phyloP scores from a whole-genome alignment of 1,284 basidiomycete genomes.

The Pholiota adiposa region DNA sequence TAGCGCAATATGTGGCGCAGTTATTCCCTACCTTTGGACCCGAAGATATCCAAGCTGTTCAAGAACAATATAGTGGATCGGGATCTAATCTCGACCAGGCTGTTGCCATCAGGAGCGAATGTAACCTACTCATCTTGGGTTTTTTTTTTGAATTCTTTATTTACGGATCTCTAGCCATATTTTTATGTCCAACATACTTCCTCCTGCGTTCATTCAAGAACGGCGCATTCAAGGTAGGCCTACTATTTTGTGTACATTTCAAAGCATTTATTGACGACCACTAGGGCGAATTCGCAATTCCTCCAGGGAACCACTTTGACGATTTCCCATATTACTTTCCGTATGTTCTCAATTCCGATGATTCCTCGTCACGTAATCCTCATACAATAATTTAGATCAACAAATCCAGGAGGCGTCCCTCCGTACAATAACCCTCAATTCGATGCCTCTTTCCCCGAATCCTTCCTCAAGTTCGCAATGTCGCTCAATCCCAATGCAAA shows the following conservation, averaged over 20 bases:
- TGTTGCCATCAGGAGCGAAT: constrained; percentile 45
- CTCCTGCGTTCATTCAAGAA: constrained; percentile 31
- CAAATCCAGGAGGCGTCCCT: not conserved
- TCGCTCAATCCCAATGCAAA: constrained; percentile 42
- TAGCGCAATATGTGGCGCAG: constrained; percentile 37
- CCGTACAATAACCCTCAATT: constrained; percentile 17
- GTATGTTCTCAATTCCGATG: no score
- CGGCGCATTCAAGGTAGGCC: constrained; percentile 32
- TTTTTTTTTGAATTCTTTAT: constrained; percentile 37
- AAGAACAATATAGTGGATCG: constrained; percentile 34
- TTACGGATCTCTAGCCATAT: constrained; percentile 30
- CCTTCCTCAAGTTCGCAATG: constrained; percentile 42
- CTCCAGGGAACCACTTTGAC: constrained; percentile 33
- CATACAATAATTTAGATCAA: not conserved
- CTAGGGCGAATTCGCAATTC: constrained; percentile 40
- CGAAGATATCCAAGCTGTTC: constrained; percentile 28
- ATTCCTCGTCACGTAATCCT: not conserved
- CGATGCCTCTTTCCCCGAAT: constrained; percentile 17
- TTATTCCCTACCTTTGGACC: constrained; percentile 41
- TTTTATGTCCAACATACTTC: constrained; percentile 40
- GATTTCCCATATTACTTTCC: constrained; percentile 38
- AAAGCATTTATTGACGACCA: no score
- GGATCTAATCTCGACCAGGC: no score
- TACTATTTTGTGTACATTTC: not conserved
- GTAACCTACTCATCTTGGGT: constrained; percentile 32